A percentile compares a stretch with the other conserved stretches of the same genome.
phyloP scores from a whole-genome alignment of 2,329 filamentous ascomycete genomes.

The Colletotrichum zoysiae region DNA sequence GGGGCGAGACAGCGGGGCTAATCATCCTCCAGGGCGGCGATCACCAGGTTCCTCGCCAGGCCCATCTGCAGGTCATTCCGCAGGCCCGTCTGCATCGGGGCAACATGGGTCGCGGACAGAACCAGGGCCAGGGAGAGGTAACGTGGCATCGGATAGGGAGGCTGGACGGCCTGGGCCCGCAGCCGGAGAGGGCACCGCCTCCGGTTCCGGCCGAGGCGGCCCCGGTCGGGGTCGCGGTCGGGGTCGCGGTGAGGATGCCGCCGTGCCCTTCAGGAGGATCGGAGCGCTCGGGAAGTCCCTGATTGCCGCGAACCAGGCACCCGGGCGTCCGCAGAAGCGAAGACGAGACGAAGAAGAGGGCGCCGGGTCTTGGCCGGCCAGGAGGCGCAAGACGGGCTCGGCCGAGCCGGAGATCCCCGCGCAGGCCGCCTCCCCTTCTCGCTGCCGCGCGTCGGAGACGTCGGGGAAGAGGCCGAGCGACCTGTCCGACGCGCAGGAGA shows the following conservation, averaged over 20 bases:
- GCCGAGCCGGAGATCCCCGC: not conserved
- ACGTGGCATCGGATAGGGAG: not conserved
- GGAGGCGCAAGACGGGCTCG: not conserved
- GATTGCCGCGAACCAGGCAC: too few relatives aligned
- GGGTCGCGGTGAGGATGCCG: not conserved
- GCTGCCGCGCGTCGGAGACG: not conserved
- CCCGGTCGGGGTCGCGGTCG: not conserved
- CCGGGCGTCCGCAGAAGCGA: not conserved
- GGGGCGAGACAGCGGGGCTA: not conserved
- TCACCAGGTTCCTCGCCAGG: not conserved
- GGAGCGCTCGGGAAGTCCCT: not conserved
- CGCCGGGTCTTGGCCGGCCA: not conserved
- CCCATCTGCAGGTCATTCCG: not conserved
- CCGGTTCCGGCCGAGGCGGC: not conserved
- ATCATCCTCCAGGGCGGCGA: not conserved
- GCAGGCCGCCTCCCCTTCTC: not conserved
- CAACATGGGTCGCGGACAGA: not conserved
- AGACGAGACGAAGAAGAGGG: not conserved
- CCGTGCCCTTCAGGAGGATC: not conserved
- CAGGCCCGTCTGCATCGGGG: not conserved
- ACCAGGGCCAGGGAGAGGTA: not conserved
- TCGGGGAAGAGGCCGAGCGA: not conserved
- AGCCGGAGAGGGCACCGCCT: not conserved
- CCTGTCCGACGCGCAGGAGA: not conserved
- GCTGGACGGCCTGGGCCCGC: not conserved